Evolutionary conservation across 495 filamentous ascomycete genomes (phyloP), one percentile per base, ranked within the genome.

Genomic region (Aspergillus ellipticus): DNA sequence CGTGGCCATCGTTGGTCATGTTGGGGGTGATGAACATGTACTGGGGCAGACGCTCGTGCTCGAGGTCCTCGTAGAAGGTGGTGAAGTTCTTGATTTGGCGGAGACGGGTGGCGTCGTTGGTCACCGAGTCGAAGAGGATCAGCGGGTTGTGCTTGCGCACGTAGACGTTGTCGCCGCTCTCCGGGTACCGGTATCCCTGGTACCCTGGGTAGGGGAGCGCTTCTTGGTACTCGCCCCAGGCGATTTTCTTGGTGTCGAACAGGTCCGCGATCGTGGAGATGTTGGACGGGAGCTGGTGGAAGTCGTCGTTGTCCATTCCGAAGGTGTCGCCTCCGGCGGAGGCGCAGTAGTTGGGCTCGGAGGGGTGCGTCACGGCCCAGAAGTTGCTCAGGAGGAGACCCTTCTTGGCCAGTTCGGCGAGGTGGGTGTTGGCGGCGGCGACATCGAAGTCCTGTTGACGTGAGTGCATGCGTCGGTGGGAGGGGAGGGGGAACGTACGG

Each of bases 1-100:
- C 87, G 60, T 91, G 87, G 24, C 79, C 88, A 64, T 87, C 85
- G 57, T 86, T 82, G 57, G 82, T 76, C 86, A 89, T 89, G 74
- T 89, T 89, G 17, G 87, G 87, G 13, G 86, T 89, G 54, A 89
- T 81, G 71, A 89, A 89, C 55, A 79, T 79, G 84, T 83, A 89
- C 67, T 89, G 87, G 10, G 86, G 87, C 15, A 90, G 77, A 28
- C 68, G 74, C 56, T 82, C 68, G 49, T 72, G 60, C 42, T 73
- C 63, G 15, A 89, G 68, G 57, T 89, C 86, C 35, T 77, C 60
- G 46, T 75, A 70, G 67, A 89, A 88, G 47, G 74, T 74, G 20
- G 81, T 83, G 61, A 86, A 77, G 68, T 85, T 87, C 76, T 90
- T 88, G 71, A 87, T 82, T 47, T 79, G 72, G 15, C 78, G 74